A percentile compares a stretch with the other conserved stretches of the same genome.
phyloP scores from a whole-genome alignment of 345 rosid genomes.

The Psidium friedrichsthalianum region DNA sequence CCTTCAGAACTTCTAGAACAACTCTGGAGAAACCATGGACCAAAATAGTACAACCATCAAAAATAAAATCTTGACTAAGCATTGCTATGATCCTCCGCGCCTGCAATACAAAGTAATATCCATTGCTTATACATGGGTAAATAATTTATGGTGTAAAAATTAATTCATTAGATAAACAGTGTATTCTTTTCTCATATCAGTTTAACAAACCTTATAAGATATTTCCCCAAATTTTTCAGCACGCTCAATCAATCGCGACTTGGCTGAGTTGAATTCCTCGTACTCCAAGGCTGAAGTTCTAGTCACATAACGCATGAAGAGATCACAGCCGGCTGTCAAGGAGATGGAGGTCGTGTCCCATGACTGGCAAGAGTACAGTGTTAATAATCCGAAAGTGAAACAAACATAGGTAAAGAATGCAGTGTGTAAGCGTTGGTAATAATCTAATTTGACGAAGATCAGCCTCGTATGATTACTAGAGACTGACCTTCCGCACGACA shows the following conservation, averaged over 20 bases:
- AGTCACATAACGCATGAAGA: slow-evolving; percentile 79
- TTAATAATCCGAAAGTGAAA: background rate
- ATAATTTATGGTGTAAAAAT: background rate
- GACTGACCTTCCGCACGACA: background rate
- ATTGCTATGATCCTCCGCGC: slow-evolving; percentile 83
- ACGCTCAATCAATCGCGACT: slow-evolving; percentile 79
- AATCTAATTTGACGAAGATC: background rate
- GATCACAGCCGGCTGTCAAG: slow-evolving; percentile 89
- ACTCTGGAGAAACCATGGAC: slow-evolving; percentile 98
- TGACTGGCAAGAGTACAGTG: slow-evolving; percentile 22
- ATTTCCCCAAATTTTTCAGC: slow-evolving; percentile 96
- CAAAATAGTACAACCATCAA: slow-evolving; percentile 91
- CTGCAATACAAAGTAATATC: slow-evolving; percentile 17
- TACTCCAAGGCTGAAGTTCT: slow-evolving; percentile 90
- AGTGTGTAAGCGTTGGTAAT: background rate
- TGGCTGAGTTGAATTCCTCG: slow-evolving; percentile 85
- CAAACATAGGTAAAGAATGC: background rate
- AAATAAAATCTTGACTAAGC: slow-evolving; percentile 90
- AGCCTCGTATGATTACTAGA: background rate
- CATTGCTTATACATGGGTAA: background rate
- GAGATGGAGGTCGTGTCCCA: slow-evolving; percentile 84
- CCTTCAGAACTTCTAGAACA: slow-evolving; percentile 70
- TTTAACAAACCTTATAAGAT: slow-evolving; percentile 56
- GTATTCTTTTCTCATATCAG: background rate
- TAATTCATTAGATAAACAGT: background rate